Conservation (phyloP, 2,329 filamentous ascomycete species). For the Pestalotiopsis sp. region DNA sequence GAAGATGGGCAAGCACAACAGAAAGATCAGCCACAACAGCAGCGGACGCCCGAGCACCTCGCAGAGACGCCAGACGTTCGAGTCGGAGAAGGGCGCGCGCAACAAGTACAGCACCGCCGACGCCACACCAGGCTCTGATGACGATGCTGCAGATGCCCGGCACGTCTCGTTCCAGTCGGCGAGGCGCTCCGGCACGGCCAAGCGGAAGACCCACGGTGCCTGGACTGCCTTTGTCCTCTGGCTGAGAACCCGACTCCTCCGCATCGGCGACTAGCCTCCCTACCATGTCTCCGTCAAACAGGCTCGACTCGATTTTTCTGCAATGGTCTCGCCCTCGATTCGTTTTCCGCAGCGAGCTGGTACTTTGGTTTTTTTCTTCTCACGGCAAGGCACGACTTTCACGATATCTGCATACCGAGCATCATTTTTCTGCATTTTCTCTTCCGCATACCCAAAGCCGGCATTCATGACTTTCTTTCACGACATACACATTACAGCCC, state of each 20-base stretch:
- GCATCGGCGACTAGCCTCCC: slow-evolving; percentile 33
- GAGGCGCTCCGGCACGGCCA: slow-evolving; percentile 49
- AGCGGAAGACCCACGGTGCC: slow-evolving; percentile 62
- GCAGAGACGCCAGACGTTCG: slow-evolving; percentile 18
- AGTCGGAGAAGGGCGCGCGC: slow-evolving; percentile 24
- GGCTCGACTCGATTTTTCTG: neutral
- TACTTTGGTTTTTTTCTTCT: neutral
- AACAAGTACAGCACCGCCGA: slow-evolving; percentile 48
- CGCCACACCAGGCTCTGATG: slow-evolving; percentile 30
- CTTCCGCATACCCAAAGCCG: slow-evolving; percentile 1
- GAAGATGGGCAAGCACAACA: slow-evolving; percentile 26
- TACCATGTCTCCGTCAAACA: neutral
- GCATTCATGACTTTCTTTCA: slow-evolving; percentile 13
- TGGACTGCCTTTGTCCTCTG: slow-evolving; percentile 68
- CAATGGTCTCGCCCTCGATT: neutral
- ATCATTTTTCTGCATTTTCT: slow-evolving; percentile 12
- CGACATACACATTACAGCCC: neutral
- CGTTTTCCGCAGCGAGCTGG: neutral
- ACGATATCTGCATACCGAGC: slow-evolving; percentile 4
- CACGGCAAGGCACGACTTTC: slow-evolving; percentile 1
- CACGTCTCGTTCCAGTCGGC: slow-evolving; percentile 45
- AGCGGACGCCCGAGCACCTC: slow-evolving; percentile 32
- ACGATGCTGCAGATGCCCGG: slow-evolving; percentile 39
- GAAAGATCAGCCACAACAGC: slow-evolving; percentile 32
- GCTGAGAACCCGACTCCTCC: slow-evolving; percentile 60